These are phyloP conservation scores for Stemphylium vesicarium DNA, from an alignment of 2,329 filamentous ascomycete genomes.

Conservation along the genomic window DNA sequence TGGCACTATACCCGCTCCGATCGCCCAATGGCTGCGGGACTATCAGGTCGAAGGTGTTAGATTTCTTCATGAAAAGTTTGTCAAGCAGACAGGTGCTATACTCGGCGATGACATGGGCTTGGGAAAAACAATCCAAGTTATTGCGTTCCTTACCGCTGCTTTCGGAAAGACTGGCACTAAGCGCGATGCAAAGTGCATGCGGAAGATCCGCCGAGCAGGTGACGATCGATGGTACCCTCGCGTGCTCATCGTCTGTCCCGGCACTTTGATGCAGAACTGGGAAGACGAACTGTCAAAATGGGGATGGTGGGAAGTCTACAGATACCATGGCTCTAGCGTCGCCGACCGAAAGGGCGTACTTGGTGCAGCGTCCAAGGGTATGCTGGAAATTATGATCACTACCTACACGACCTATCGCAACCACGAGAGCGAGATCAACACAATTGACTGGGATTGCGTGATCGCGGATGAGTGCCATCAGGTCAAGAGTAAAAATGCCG, in stretches of 20 bases:
- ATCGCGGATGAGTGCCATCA: constrained; percentile 93
- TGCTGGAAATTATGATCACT: constrained; percentile 89
- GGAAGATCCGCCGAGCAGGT: constrained; percentile 73
- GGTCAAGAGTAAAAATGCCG: constrained; percentile 80
- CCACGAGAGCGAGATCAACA: constrained; percentile 79
- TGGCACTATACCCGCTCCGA: constrained; percentile 83
- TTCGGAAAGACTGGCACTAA: constrained; percentile 95
- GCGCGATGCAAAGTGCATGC: constrained; percentile 83
- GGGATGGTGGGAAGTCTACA: constrained; percentile 93
- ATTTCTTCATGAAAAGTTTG: constrained; percentile 87
- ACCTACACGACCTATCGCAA: constrained; percentile 88
- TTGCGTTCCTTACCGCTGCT: constrained; percentile 85
- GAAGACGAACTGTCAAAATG: constrained; percentile 82
- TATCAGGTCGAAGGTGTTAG: constrained; percentile 87
- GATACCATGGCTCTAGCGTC: constrained; percentile 71
- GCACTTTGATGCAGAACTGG: constrained; percentile 90
- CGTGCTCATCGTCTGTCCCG: constrained; percentile 86
- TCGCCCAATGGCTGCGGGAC: constrained; percentile 88
- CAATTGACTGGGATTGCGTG: constrained; percentile 89
- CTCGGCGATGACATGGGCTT: constrained; percentile 97
- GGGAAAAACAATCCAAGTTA: constrained; percentile 96
- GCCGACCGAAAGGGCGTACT: constrained; percentile 72
- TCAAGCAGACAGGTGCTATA: constrained; percentile 88
- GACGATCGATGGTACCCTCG: constrained; percentile 77
- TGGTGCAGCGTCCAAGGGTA: constrained; percentile 73